These are phyloP conservation scores for Whalleya microplaca DNA, from an alignment of 2,329 filamentous ascomycete genomes.

Conservation along the genomic window DNA sequence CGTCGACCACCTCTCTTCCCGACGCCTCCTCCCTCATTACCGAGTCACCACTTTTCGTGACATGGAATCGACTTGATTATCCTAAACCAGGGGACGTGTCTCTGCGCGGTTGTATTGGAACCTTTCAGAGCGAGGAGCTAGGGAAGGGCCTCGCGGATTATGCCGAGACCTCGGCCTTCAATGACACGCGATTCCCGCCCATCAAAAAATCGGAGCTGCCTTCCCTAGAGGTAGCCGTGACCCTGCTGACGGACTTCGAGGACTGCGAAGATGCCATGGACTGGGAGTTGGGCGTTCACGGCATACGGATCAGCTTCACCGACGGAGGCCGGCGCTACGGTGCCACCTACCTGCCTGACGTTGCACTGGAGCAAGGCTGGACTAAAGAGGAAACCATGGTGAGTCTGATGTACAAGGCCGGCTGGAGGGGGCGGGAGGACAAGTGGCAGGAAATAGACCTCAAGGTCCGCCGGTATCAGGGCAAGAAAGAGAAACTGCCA, in stretches of 20 bases:
- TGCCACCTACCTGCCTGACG: constrained; percentile 89
- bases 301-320: constrained; percentile 84
- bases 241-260: constrained; percentile 86
- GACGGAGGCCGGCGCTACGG: constrained; percentile 74
- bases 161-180: constrained; percentile 75
- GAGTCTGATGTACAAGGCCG: constrained; percentile 91
- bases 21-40: constrained; percentile 37
- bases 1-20: constrained; percentile 47
- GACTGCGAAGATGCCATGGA: constrained; percentile 73
- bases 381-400: constrained; percentile 88
- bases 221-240: constrained; percentile 68
- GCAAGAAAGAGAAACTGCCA: constrained; percentile 71
- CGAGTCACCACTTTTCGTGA: constrained; percentile 84
- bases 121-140: constrained; percentile 80
- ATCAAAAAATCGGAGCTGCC: constrained; percentile 59
- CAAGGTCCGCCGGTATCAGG: constrained; percentile 83
- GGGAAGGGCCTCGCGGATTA: constrained; percentile 76
- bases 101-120: constrained; percentile 94
- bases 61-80: constrained; percentile 84
- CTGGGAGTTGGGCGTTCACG: constrained; percentile 86
- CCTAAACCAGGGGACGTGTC: constrained; percentile 59
- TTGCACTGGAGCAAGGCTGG: constrained; percentile 92
- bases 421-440: constrained; percentile 81
- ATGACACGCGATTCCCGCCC: constrained; percentile 66
- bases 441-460: constrained; percentile 81